Base-by-base conservation (phyloP, 371 early-diverging fungal species). In the Lichtheimia corymbifera region DNA sequence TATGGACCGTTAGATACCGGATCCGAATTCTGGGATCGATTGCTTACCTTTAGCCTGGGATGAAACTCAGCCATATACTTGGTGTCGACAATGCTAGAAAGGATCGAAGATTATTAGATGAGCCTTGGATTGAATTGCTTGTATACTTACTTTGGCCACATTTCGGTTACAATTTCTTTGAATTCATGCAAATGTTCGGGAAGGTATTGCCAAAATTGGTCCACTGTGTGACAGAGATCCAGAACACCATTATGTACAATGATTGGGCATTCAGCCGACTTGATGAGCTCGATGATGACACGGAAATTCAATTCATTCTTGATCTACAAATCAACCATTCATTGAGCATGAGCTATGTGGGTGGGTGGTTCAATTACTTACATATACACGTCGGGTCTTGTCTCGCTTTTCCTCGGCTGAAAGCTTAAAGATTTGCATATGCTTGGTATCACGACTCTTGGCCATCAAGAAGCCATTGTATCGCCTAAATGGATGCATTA, bases 221-320 rank as follows among this genome's bases (percentile, higher is more conserved):
- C 80, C 25, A 83, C 71, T 0, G 89, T 88, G 50, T 93, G 93
- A 47, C 84, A 81, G 15, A 93, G 64, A 71, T 95, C 95, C 42
- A 90, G 80, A 20, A 85, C 74, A 68, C 90, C 83, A 68, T 95
- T 95, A 66, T 95, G 95, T 11, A 91, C 92, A 11, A 93, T 77
- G 1, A 95, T 80, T 1, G 93, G 93, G 45, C 91, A 91, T 24
- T 83, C 71, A 12, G 86, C 75, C 9, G 73, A 69, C 28, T 83
- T 76, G 22, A 95, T 81, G n/a, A 78, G 55, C 40, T 95, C 93
- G 53, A 95, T 89, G 7, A 96, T 83, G 15, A 68, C 74, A 27
- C 92, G 80, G 63, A 96, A 93, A 17, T 94, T 93, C 15, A 86
- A 67, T 17, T 84, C 70, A 28, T 44, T 27, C 30, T 54, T 61